Evolutionary conservation across 1,284 basidiomycete genomes (phyloP), one percentile per base, ranked within the genome.

Genomic region (Ceratobasidium sp.): DNA sequence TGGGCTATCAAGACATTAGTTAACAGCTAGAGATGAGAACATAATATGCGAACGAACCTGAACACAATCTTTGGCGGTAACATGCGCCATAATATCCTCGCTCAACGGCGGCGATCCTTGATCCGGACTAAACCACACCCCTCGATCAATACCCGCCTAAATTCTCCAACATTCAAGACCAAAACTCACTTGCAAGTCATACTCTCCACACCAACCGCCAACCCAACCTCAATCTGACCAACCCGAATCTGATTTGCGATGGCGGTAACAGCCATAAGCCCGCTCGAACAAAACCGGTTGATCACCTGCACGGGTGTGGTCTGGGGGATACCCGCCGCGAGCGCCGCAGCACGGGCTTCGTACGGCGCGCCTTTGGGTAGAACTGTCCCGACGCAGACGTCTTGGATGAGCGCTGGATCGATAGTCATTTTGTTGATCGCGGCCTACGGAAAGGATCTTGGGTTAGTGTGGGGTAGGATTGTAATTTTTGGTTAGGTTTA

Each of bases 211-310:
- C 94, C 95, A 48, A 92, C 88, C 0, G 94, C 95, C 61, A 97
- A 84, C n/a, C 95, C 95, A 62, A 96, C 87, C 38, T 86, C 84
- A 79, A 86, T 77, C 89, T 91, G 69, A 87, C 90, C 83, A 91
- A 92, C 70, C 89, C 91, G 17, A 79, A 96, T 94, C 52, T 91
- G 88, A 84, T 96, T 92, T 1, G 94, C 93, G 71, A 97, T 90
- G 80, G 86, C 90, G 67, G 94, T 89, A 80, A 96, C 91, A 7
- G 95, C 91, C 92, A 96, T 96, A 57, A 96, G 87, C 44, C 95
- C 95, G 1, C 93, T 94, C 1, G 93, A 92, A 83, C 95, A 96
- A 38, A 95, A 87, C 65, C 95, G 88, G 83, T 96, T 96, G 65
- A 96, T 90, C 23, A 92, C 91, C 12, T 91, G 90, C 57, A 93